Base-by-base conservation (phyloP, 768 basidiomycete species). In the Tricholoma sp. region DNA sequence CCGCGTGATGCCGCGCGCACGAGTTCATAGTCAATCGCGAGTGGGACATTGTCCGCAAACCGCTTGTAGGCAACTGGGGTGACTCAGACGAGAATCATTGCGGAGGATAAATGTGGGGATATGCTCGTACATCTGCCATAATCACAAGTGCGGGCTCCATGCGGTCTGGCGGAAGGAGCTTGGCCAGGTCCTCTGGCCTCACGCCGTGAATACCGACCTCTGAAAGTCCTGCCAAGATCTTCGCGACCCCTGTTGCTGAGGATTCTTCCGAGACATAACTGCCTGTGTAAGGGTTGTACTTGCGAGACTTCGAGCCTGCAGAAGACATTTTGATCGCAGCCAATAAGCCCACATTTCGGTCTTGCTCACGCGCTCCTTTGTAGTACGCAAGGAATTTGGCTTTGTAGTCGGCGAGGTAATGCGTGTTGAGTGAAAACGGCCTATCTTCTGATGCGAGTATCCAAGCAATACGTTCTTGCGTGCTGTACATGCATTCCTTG, bases 71-170 rank as follows among this genome's bases (percentile, higher is more conserved):
- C 77, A 1, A 85, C 84, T 87, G 54, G 84, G 37, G 6, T 17
- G 10, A 5, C 6, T 4, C 13, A n/a, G 15, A n/a, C 8, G 6
- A 39, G n/a, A 15, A n/a, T 17, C 6, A n/a, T 39, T 5, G 39
- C 39, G 8, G 5, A 39, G 6, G 11, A n/a, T 10, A 7, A 39
- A 39, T 87, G 75, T 89, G 85, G 66, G 89, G 89, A 60, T 89
- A 89, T 0, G 84, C 87, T 4, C 85, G 74, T 1, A 88, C 85
- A 55, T 83, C 78, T 0, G 85, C 85, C 86, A 89, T 89, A 61
- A 89, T 86, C 3, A 68, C 61, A 13, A 89, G 61, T 0, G 83
- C 83, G 0, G 79, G 75, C 34, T 83, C 84, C 73, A 76, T 77
- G 1, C 69, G 69, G 57, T 87, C 84, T 0, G 72, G 55, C 0